Conservation (phyloP, 164 flowering plant species). For the Umbilicus rupestris region DNA sequence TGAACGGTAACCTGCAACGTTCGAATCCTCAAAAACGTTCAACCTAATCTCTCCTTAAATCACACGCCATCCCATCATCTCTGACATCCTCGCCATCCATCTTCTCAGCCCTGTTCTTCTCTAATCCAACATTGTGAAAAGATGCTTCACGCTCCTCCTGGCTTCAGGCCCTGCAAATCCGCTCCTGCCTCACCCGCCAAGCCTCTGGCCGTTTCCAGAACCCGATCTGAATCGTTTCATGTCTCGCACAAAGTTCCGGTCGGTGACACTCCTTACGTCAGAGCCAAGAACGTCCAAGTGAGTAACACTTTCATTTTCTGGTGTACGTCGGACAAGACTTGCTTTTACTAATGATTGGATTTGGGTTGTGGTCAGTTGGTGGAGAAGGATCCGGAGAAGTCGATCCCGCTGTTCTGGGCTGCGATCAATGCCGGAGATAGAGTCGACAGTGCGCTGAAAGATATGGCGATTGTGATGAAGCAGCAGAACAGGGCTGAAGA, state of each 20-base stretch:
- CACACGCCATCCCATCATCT: not conserved
- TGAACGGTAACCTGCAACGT: slow-evolving; percentile 63
- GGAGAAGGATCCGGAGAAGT: slow-evolving; percentile 93
- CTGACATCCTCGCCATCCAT: slow-evolving; percentile 2
- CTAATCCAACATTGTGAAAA: slow-evolving; percentile 11
- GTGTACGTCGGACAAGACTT: slow-evolving; percentile 1
- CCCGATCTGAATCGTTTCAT: slow-evolving; percentile 77
- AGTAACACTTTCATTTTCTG: not conserved
- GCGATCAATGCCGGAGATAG: slow-evolving; percentile 98
- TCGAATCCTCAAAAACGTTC: slow-evolving; percentile 29
- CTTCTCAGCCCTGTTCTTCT: slow-evolving; percentile 10
- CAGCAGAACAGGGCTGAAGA: slow-evolving; percentile 97
- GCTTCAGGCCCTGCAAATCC: slow-evolving; percentile 71
- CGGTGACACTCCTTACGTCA: slow-evolving; percentile 92
- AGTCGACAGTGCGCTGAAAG: slow-evolving; percentile 96
- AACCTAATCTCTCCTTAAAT: slow-evolving; percentile 10
- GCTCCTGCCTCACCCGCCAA: slow-evolving; percentile 92
- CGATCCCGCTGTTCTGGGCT: slow-evolving; percentile 95
- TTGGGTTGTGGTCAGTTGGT: slow-evolving; percentile 47
- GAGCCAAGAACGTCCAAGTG: slow-evolving; percentile 93
- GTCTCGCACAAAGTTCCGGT: slow-evolving; percentile 83
- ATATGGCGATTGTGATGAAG: slow-evolving; percentile 99
- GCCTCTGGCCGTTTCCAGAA: slow-evolving; percentile 51
- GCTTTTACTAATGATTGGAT: not conserved
- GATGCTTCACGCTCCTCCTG: slow-evolving; percentile 77